Percentiles rank a stretch among this genome's conserved stretches.
Conservation (phyloP, 768 basidiomycete genomes). For the Boletus pseudo-olivaceus region DNA sequence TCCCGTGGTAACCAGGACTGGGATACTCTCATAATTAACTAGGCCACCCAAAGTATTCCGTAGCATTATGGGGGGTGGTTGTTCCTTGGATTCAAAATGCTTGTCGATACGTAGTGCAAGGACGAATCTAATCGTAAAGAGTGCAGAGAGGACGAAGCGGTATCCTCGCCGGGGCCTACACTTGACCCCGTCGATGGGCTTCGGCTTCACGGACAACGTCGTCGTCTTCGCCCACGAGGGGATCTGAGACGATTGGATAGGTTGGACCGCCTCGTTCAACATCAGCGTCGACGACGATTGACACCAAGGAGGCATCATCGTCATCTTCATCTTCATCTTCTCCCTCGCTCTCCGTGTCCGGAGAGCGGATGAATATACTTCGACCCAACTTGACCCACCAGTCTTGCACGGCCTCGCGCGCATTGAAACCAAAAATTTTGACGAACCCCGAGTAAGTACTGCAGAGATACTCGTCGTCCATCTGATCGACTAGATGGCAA, state of each 20-base stretch:
- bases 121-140: neutral
- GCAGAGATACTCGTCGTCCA: constrained; percentile 37
- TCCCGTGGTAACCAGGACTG: neutral
- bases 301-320: neutral
- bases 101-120: neutral
- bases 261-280: constrained; percentile 7
- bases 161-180: neutral
- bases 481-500: constrained; percentile 37
- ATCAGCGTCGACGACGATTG: constrained; percentile 9
- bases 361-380: constrained; percentile 2
- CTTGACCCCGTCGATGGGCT: neutral
- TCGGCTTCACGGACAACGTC: constrained; percentile 9
- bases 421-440: constrained; percentile 45
- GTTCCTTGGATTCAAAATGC: neutral
- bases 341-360: neutral
- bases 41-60: neutral
- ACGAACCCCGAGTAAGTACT: constrained; percentile 49
- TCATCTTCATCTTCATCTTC: neutral
- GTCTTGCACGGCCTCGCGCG: constrained; percentile 53
- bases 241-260: constrained; percentile 12
- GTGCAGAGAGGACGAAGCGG: neutral
- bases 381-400: constrained; percentile 60
- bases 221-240: constrained; percentile 12
- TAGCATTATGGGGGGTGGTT: neutral
- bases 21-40: neutral